phyloP scores from a whole-genome alignment of 306 rosid species.

The Acmispon strigosus region DNA sequence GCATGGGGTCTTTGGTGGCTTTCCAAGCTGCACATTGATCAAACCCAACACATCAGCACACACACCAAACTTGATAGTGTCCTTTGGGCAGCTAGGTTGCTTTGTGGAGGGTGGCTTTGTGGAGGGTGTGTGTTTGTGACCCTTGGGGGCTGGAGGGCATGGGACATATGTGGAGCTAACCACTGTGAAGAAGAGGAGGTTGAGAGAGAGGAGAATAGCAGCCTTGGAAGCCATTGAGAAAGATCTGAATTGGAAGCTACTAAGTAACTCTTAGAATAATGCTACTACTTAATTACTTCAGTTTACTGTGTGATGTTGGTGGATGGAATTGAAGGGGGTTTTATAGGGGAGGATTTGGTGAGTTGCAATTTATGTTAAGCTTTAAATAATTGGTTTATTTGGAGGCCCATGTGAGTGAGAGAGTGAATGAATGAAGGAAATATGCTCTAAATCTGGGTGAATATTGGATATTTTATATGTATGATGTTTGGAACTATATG shows the following conservation, averaged over 20 bases:
- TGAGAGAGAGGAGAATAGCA: constrained; percentile 49
- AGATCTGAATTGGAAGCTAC: neutral
- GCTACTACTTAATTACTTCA: neutral
- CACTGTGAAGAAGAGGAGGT: constrained; percentile 57
- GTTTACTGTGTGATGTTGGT: neutral
- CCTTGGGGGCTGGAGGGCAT: constrained; percentile 60
- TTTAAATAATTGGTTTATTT: neutral
- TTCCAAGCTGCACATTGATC: too few relatives aligned
- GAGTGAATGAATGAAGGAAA: constrained; percentile 3
- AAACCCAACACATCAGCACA: constrained; percentile 65
- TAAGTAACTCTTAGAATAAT: neutral
- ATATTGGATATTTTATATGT: neutral
- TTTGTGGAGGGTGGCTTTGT: too few relatives aligned
- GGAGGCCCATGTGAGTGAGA: constrained; percentile 21
- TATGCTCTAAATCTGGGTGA: constrained; percentile 1
- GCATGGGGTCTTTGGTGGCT: too few relatives aligned
- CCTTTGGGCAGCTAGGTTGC: constrained; percentile 35
- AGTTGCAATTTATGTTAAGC: neutral
- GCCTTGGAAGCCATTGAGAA: constrained; percentile 59
- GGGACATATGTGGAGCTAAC: constrained; percentile 52
- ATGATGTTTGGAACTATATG: constrained; percentile 30
- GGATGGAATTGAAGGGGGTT: constrained; percentile 12
- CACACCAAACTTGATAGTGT: constrained; percentile 63
- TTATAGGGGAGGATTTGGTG: constrained; percentile 37
- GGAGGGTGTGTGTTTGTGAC: constrained; percentile 27